A percentile compares a stretch with the other conserved stretches of the same genome.
These are phyloP conservation scores for Mytilinidion resinicola DNA, from an alignment of 495 filamentous ascomycete species.

Conservation along the genomic window DNA sequence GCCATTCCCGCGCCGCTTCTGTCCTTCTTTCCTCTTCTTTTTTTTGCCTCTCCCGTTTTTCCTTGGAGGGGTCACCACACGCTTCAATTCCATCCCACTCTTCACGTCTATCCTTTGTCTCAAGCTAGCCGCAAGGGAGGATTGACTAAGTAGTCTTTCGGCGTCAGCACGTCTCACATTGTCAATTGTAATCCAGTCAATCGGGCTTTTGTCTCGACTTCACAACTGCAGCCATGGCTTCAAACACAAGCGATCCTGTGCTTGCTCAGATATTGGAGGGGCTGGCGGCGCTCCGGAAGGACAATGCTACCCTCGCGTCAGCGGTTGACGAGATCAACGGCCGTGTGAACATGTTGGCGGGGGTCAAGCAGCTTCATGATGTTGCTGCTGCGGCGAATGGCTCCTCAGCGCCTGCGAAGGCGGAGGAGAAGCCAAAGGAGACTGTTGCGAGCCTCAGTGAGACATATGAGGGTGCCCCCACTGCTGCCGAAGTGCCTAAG, in stretches of 20 bases:
- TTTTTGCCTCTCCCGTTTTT: not conserved
- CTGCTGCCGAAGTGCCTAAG: constrained; percentile 6
- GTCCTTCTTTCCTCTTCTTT: not conserved
- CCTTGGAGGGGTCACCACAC: too few relatives aligned
- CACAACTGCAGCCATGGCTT: constrained; percentile 10
- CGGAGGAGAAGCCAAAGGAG: constrained; percentile 19
- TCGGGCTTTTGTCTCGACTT: constrained; percentile 10
- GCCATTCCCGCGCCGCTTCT: not conserved
- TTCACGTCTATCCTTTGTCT: not conserved
- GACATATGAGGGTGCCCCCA: constrained; percentile 21
- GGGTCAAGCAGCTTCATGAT: constrained; percentile 49
- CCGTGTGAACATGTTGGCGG: constrained; percentile 55
- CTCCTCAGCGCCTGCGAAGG: constrained; percentile 1
- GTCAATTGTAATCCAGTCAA: not conserved
- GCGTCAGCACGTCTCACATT: not conserved
- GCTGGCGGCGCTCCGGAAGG: constrained; percentile 48
- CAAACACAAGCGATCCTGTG: constrained; percentile 25
- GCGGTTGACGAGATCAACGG: constrained; percentile 60
- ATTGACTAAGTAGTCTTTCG: too few relatives aligned
- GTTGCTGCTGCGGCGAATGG: constrained; percentile 31
- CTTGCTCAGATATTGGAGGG: constrained; percentile 49
- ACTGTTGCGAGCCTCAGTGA: constrained; percentile 22
- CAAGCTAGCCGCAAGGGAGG: too few relatives aligned
- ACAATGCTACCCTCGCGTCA: constrained; percentile 53
- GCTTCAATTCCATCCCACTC: too few relatives aligned